Evolutionary conservation across 805 yeast species (phyloP).

Genomic region (Wickerhamiella parazyma): DNA sequence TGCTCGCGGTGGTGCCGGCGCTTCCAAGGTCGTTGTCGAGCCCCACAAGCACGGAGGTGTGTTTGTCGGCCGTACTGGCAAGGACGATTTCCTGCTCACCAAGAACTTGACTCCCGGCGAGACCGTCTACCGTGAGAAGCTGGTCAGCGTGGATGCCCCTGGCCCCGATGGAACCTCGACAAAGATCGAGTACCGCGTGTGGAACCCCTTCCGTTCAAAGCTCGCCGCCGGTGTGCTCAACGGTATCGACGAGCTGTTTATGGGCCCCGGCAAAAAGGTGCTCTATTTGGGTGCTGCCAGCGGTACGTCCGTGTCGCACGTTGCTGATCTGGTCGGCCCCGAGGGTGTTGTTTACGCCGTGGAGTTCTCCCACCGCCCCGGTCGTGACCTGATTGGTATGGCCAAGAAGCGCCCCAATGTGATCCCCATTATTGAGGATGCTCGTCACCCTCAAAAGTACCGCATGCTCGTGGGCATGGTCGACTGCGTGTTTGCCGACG

Average conservation of each 20-base stretch:
- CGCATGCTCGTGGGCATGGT: slow-evolving; percentile 99
- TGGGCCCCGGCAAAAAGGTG: slow-evolving; percentile 97
- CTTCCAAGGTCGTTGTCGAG: slow-evolving; percentile 92
- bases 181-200: slow-evolving; percentile 96
- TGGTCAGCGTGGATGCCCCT: slow-evolving; percentile 88
- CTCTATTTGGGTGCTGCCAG: slow-evolving; percentile 98
- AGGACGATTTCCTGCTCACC: slow-evolving; percentile 95
- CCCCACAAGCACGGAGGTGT: slow-evolving; percentile 98
- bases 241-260: slow-evolving; percentile 94
- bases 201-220: slow-evolving; percentile 99
- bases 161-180: slow-evolving; percentile 71
- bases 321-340: slow-evolving; percentile 96
- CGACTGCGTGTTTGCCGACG: slow-evolving; percentile 97
- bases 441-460: slow-evolving; percentile 99
- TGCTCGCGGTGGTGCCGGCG: slow-evolving; percentile 44
- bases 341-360: slow-evolving; percentile 98
- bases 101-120: slow-evolving; percentile 98
- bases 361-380: slow-evolving; percentile 99
- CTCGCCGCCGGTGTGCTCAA: slow-evolving; percentile 99
- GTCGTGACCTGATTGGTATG: slow-evolving; percentile 98
- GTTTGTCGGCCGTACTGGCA: slow-evolving; percentile 91
- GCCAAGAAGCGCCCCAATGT: slow-evolving; percentile 99
- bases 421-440: slow-evolving; percentile 97
- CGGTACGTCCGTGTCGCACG: slow-evolving; percentile 98
- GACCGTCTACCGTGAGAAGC: slow-evolving; percentile 96